phyloP scores from a whole-genome alignment of 2,329 filamentous ascomycete species.

The Calonectria honghensis region DNA sequence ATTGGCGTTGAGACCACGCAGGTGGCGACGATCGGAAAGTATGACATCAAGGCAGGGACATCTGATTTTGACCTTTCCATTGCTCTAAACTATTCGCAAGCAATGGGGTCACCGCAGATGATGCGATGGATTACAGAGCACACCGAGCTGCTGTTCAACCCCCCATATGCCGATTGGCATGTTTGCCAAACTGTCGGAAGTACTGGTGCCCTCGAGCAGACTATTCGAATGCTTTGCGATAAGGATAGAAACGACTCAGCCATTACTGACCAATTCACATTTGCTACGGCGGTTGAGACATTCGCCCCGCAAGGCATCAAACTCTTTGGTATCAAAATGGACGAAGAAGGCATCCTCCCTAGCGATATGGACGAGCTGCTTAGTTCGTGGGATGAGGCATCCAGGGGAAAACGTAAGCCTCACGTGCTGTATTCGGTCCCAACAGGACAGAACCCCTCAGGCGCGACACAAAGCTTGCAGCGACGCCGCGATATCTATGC shows the following conservation, averaged over 20 bases:
- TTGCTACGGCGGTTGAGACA: constrained; percentile 74
- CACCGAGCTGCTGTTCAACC: constrained; percentile 83
- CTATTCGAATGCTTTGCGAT: constrained; percentile 74
- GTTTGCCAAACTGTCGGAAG: constrained; percentile 80
- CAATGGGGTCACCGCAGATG: constrained; percentile 80
- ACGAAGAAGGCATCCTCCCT: constrained; percentile 7
- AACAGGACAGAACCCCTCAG: constrained; percentile 84
- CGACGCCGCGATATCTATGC: constrained; percentile 82
- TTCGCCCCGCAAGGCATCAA: constrained; percentile 77
- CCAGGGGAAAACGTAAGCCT: constrained; percentile 2
- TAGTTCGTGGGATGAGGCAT: constrained; percentile 3
- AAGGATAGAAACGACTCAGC: constrained; percentile 77
- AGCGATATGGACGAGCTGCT: not conserved
- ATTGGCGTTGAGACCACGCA: not conserved
- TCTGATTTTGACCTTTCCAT: constrained; percentile 7
- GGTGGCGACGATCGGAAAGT: not conserved
- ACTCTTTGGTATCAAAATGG: constrained; percentile 3
- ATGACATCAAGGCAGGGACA: not conserved
- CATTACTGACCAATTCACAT: constrained; percentile 77
- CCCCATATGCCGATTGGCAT: constrained; percentile 83
- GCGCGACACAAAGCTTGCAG: constrained; percentile 76
- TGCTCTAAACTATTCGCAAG: constrained; percentile 81
- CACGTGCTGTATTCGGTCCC: constrained; percentile 66
- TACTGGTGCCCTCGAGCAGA: constrained; percentile 80
- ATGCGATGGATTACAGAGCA: constrained; percentile 84